phyloP scores from a whole-genome alignment of 805 yeast genomes.

The Scheffersomyces coipomensis region DNA sequence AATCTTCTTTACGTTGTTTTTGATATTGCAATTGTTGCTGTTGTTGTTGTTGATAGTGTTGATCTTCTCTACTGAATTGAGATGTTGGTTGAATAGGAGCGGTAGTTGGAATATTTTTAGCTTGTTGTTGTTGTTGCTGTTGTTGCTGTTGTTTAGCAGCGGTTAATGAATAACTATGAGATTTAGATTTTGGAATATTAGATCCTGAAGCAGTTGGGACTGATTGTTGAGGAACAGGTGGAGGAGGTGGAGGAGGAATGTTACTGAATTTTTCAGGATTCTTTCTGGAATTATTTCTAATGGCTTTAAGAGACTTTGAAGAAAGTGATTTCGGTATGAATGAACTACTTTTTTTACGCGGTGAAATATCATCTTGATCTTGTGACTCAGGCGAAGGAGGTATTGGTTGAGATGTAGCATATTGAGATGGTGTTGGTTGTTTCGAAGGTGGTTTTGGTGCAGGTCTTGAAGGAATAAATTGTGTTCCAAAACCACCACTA shows the following conservation, averaged over 20 bases:
- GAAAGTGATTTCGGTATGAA: conserved; percentile 28
- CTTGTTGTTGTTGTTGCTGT: conserved; percentile 20
- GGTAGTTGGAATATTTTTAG: conserved; percentile 18
- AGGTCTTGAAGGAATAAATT: conserved; percentile 64
- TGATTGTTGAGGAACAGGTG: too few relatives aligned
- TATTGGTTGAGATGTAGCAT: background rate
- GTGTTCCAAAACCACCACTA: conserved; percentile 28
- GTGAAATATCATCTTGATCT: conserved; percentile 4
- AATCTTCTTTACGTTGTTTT: conserved; percentile 21
- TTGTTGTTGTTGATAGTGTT: background rate
- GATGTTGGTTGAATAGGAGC: conserved; percentile 35
- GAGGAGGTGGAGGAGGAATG: conserved; percentile 17
- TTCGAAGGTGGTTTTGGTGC: conserved; percentile 59
- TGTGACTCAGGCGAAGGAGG: background rate
- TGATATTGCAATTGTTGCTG: conserved; percentile 8
- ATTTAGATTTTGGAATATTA: conserved; percentile 39
- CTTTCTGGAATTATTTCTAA: conserved; percentile 24
- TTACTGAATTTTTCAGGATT: conserved; percentile 12
- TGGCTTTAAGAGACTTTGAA: conserved; percentile 34
- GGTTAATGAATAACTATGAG: conserved; percentile 38
- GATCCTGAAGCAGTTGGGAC: conserved; percentile 8
- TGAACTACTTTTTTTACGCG: conserved; percentile 1
- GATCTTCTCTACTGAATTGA: conserved; percentile 19
- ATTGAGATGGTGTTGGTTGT: conserved; percentile 5
- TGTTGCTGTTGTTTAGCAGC: conserved; percentile 20